Evolutionary conservation across 2,329 filamentous ascomycete species (phyloP).

Genomic region (Corniculantispora saksenae): DNA sequence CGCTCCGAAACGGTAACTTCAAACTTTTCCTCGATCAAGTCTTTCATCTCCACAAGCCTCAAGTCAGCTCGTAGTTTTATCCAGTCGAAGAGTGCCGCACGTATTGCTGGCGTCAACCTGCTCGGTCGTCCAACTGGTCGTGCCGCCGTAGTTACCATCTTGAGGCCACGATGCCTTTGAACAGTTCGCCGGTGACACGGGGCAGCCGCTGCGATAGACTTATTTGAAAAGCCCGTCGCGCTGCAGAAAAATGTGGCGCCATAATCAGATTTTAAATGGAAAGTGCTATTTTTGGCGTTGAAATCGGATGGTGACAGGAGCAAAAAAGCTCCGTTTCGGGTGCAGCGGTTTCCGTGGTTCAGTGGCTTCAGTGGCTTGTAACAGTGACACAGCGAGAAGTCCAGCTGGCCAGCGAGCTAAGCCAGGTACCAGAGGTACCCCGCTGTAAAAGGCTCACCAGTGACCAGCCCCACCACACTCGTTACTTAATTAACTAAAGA

Average conservation of each 20-base stretch:
- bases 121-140: too few relatives aligned
- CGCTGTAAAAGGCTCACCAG: neutral
- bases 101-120: too few relatives aligned
- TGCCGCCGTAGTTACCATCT: too few relatives aligned
- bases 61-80: too few relatives aligned
- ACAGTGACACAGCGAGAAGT: neutral
- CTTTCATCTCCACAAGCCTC: conserved; percentile 22
- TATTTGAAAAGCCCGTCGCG: neutral
- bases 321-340: too few relatives aligned
- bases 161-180: too few relatives aligned
- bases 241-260: neutral
- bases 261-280: neutral
- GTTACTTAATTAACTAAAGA: neutral
- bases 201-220: neutral
- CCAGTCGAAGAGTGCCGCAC: too few relatives aligned
- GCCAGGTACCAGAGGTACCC: neutral
- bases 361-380: neutral
- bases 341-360: neutral
- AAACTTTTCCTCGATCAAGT: conserved; percentile 15
- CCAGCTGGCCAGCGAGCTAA: neutral
- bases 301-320: neutral
- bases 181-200: neutral
- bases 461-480: neutral
- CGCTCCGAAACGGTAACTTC: too few relatives aligned
- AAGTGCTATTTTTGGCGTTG: neutral